These are phyloP conservation scores for Russula sp. DNA, from an alignment of 768 basidiomycete species.

Conservation along the genomic window DNA sequence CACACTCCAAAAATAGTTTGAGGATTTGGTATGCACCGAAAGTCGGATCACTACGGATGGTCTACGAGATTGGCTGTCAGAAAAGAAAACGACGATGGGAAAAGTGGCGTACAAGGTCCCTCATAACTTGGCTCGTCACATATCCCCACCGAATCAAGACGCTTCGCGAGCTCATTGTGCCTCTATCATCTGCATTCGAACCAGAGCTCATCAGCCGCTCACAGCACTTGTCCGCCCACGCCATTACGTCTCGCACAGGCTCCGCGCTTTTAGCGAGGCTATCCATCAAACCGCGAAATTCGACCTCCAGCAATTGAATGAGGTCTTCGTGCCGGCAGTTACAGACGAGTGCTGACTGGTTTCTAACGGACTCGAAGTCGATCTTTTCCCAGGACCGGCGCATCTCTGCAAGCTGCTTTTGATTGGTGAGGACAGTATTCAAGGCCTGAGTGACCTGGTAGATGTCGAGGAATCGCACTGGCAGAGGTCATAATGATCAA, in stretches of 20 bases:
- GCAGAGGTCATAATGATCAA: conserved; percentile 21
- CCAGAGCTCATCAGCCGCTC: conserved; percentile 74
- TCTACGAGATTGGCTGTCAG: conserved; percentile 37
- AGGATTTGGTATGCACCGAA: conserved; percentile 91
- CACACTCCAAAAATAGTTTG: conserved; percentile 85
- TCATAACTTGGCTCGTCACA: conserved; percentile 89
- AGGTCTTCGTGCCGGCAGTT: conserved; percentile 89
- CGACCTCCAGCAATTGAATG: conserved; percentile 75
- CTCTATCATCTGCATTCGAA: conserved; percentile 59
- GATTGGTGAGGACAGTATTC: conserved; percentile 80
- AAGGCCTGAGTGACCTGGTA: conserved; percentile 88
- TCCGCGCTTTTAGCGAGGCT: conserved; percentile 62
- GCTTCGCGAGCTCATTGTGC: conserved; percentile 79
- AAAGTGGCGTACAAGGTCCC: conserved; percentile 61
- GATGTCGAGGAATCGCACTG: conserved; percentile 87
- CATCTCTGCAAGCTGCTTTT: conserved; percentile 81
- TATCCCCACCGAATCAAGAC: conserved; percentile 89
- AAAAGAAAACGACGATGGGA: not conserved
- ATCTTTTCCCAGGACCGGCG: conserved; percentile 82
- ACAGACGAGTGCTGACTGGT: conserved; percentile 89
- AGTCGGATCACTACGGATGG: conserved; percentile 85
- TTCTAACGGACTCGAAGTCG: conserved; percentile 85
- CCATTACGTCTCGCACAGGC: conserved; percentile 81
- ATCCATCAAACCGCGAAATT: conserved; percentile 74
- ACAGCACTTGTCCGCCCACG: conserved; percentile 88